Evolutionary conservation across 495 filamentous ascomycete species (phyloP).

Genomic region (Staphylotrichum tortipilum): DNA sequence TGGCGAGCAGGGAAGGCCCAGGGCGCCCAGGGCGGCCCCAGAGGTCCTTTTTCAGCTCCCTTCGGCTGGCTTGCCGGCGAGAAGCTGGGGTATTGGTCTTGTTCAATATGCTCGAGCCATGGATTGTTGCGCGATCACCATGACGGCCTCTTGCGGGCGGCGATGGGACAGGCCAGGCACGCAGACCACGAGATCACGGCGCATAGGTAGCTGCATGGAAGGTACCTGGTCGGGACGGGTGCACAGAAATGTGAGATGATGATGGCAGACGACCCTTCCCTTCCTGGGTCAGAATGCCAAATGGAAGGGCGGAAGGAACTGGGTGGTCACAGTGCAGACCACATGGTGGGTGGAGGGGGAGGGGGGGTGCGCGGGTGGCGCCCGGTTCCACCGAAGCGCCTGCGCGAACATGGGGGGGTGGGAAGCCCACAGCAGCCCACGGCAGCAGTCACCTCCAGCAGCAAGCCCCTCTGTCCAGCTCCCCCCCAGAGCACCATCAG

Average conservation of each 20-base stretch:
- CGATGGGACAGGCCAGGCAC: too few species aligned
- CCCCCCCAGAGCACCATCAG: too few species aligned
- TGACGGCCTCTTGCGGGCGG: too few species aligned
- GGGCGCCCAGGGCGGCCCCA: neutral
- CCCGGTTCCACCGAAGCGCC: neutral
- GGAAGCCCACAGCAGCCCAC: neutral
- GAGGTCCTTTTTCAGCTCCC: conserved; percentile 5
- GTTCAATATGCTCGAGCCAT: neutral
- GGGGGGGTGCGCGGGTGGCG: conserved; percentile 1
- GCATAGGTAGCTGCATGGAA: too few species aligned
- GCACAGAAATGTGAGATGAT: too few species aligned
- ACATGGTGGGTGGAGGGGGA: neutral
- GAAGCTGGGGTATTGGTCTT: neutral
- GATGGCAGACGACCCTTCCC: too few species aligned
- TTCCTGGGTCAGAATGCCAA: neutral
- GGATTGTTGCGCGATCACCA: neutral
- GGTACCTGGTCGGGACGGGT: too few species aligned
- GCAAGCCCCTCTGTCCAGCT: too few species aligned
- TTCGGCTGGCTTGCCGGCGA: neutral
- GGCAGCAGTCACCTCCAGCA: too few species aligned
- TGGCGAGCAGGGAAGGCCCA: neutral
- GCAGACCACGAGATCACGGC: too few species aligned
- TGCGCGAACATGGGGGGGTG: neutral
- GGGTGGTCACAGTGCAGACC: neutral
- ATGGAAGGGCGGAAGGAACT: neutral